Conservation (phyloP, 176 grass and related monocot species). For the Pontederia paniculata region DNA sequence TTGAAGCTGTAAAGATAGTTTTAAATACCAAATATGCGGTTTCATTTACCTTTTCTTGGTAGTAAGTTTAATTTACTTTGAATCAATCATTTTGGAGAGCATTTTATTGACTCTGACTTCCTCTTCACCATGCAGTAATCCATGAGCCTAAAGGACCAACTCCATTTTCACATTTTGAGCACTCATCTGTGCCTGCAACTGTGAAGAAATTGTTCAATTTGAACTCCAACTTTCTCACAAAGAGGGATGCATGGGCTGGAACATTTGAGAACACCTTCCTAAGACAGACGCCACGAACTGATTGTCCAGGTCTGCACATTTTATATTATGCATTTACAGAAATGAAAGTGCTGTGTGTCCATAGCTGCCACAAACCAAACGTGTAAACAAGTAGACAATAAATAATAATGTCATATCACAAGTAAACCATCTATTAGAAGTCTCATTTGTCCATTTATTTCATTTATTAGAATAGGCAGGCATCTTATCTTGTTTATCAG, state of each 20-base stretch:
- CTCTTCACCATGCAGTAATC: conserved; percentile 50
- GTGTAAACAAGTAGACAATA: neutral
- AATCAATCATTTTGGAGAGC: too few species aligned
- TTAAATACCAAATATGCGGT: too few species aligned
- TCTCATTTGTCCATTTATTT: too few species aligned
- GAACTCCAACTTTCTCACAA: conserved; percentile 78
- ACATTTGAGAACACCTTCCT: conserved; percentile 71
- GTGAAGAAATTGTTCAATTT: conserved; percentile 89
- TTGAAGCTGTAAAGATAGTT: too few species aligned
- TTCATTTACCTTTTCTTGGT: too few species aligned
- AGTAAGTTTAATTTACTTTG: too few species aligned
- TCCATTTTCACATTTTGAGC: conserved; percentile 54
- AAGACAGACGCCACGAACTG: conserved; percentile 54
- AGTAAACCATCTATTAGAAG: too few species aligned
- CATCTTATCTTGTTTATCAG: too few species aligned
- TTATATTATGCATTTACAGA: neutral
- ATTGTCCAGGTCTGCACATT: conserved; percentile 57
- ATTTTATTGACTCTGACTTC: neutral
- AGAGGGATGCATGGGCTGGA: conserved; percentile 82
- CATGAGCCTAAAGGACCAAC: conserved; percentile 58
- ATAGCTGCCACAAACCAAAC: neutral
- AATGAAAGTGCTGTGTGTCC: neutral
- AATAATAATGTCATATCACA: neutral
- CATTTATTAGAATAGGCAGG: too few species aligned
- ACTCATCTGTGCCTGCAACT: conserved; percentile 73